phyloP scores from a whole-genome alignment of 768 basidiomycete genomes.

The Glaciozyma antarctica region DNA sequence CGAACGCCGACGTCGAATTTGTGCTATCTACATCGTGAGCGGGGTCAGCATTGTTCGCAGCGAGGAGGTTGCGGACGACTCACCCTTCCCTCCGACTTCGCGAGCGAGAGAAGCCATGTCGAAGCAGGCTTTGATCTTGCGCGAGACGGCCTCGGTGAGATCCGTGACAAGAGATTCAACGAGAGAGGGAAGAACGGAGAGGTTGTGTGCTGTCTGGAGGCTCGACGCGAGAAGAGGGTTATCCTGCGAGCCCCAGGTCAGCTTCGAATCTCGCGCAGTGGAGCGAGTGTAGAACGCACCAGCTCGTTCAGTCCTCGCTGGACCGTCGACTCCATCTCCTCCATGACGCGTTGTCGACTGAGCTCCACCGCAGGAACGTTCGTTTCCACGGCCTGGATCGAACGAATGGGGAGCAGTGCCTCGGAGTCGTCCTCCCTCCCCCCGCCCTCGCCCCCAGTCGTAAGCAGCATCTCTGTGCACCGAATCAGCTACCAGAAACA shows the following conservation, averaged over 20 bases:
- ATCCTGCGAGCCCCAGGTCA: slow-evolving; percentile 48
- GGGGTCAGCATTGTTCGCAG: not conserved
- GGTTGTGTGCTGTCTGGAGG: slow-evolving; percentile 89
- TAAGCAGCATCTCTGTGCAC: slow-evolving; percentile 1
- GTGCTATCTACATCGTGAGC: slow-evolving; percentile 34
- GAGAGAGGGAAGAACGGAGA: slow-evolving; percentile 70
- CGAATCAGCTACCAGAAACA: not conserved
- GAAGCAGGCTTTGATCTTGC: slow-evolving; percentile 69
- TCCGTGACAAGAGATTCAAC: slow-evolving; percentile 69
- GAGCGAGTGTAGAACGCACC: slow-evolving; percentile 45
- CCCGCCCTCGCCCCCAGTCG: not conserved
- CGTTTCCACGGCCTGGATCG: slow-evolving; percentile 59
- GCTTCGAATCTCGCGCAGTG: not conserved
- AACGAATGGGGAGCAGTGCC: slow-evolving; percentile 53
- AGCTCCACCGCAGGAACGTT: slow-evolving; percentile 65
- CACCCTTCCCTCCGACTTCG: slow-evolving; percentile 73
- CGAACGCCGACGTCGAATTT: slow-evolving; percentile 42
- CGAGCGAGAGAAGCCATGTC: slow-evolving; percentile 78
- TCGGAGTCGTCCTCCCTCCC: slow-evolving; percentile 18
- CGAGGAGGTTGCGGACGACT: not conserved
- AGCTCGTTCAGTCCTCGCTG: slow-evolving; percentile 63
- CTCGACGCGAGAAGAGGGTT: slow-evolving; percentile 84
- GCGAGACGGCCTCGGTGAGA: slow-evolving; percentile 71
- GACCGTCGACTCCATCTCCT: slow-evolving; percentile 88
- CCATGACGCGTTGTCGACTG: slow-evolving; percentile 58